A percentile compares a stretch with the other conserved stretches of the same genome.
These are phyloP conservation scores for Scutellaria minor DNA, from an alignment of 257 asterid genomes.

Conservation along the genomic window DNA sequence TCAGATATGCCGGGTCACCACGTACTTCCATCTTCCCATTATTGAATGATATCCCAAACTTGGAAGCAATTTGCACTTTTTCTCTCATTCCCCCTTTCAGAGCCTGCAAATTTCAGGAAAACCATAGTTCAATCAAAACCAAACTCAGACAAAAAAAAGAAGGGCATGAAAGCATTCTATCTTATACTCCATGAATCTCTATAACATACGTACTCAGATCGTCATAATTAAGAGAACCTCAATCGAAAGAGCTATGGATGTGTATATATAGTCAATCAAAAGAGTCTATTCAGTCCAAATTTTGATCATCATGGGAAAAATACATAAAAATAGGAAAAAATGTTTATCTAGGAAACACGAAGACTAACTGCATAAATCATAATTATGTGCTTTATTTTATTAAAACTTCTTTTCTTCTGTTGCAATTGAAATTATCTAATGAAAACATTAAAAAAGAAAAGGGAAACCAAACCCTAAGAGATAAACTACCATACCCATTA, in stretches of 20 bases:
- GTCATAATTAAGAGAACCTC: neutral
- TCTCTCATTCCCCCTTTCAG: slow-evolving; percentile 46
- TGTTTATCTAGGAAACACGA: too few species aligned
- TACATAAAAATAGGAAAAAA: too few species aligned
- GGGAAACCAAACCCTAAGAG: too few species aligned
- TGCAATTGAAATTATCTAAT: neutral
- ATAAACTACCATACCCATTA: neutral
- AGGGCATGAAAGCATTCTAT: neutral
- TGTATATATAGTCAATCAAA: neutral
- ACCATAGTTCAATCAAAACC: neutral
- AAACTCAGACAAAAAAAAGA: neutral
- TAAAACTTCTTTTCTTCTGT: too few species aligned
- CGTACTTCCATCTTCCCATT: slow-evolving; percentile 38
- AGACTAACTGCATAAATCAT: too few species aligned
- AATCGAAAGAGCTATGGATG: too few species aligned
- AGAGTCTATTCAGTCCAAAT: neutral
- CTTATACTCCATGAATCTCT: neutral
- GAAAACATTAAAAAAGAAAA: too few species aligned
- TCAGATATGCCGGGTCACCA: slow-evolving; percentile 51
- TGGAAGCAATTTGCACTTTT: slow-evolving; percentile 53
- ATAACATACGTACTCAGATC: too few species aligned
- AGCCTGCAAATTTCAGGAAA: slow-evolving; percentile 37
- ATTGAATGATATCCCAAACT: slow-evolving; percentile 39
- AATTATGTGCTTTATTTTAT: too few species aligned
- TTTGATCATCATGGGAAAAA: neutral